Percentiles rank a stretch among this genome's conserved stretches.
Conservation (phyloP, 2,329 filamentous ascomycete species). For the Microdochium bolleyi region DNA sequence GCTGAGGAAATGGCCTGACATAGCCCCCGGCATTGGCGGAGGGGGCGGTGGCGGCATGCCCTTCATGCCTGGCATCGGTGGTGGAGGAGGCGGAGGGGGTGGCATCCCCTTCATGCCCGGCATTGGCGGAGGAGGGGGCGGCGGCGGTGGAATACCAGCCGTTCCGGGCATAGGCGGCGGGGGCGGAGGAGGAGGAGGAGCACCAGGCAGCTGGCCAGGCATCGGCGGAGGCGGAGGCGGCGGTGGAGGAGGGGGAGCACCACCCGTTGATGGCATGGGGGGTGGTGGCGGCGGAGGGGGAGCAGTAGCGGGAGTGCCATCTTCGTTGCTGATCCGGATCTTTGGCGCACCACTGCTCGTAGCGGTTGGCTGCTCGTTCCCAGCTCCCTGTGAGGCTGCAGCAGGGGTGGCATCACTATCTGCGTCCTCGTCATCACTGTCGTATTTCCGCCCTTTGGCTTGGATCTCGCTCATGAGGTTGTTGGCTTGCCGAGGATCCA, state of each 20-base stretch:
- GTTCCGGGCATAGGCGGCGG: slow-evolving; percentile 41
- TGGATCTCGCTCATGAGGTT: slow-evolving; percentile 64
- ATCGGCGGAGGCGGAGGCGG: slow-evolving; percentile 18
- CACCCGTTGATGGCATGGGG: slow-evolving; percentile 20
- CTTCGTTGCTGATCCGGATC: slow-evolving; percentile 44
- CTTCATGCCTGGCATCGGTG: slow-evolving; percentile 31
- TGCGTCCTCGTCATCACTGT: slow-evolving; percentile 65
- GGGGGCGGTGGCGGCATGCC: slow-evolving; percentile 40
- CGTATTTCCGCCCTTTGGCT: slow-evolving; percentile 65
- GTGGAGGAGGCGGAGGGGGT: slow-evolving; percentile 27
- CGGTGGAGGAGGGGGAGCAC: slow-evolving; percentile 26
- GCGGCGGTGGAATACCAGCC: slow-evolving; percentile 37
- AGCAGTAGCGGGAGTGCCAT: slow-evolving; percentile 17
- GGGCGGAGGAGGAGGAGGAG: slow-evolving; percentile 37
- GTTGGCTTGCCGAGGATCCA: slow-evolving; percentile 56
- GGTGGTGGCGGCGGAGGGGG: slow-evolving; percentile 27
- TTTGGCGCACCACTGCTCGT: slow-evolving; percentile 51
- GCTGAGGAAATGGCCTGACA: slow-evolving; percentile 70
- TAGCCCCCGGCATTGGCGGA: slow-evolving; percentile 59
- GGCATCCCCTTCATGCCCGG: slow-evolving; percentile 23
- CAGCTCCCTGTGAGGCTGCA: too few species aligned
- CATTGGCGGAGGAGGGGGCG: slow-evolving; percentile 33
- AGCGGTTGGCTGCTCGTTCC: slow-evolving; percentile 61
- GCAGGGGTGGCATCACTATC: slow-evolving; percentile 41
- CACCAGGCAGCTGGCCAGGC: slow-evolving; percentile 30